phyloP scores from a whole-genome alignment of 192 early-diverging fungal genomes.

The Coemansia aciculifera region DNA sequence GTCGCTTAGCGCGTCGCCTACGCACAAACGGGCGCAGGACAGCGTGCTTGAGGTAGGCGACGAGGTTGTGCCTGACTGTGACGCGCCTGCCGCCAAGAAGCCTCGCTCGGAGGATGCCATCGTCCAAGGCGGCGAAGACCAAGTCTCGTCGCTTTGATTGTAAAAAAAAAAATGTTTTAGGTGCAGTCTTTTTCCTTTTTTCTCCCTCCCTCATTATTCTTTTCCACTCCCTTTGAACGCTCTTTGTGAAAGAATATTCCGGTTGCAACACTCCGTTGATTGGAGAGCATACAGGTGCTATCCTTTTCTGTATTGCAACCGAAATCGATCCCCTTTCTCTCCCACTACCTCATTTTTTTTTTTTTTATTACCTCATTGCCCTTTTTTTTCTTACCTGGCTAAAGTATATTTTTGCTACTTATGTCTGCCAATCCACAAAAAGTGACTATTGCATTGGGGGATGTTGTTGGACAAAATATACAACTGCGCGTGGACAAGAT shows the following conservation, averaged over 20 bases:
- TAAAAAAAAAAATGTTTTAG: not conserved
- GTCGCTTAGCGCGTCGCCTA: constrained; percentile 4
- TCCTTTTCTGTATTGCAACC: no score
- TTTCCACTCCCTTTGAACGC: not conserved
- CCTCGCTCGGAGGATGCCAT: constrained; percentile 2
- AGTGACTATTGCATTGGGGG: no score
- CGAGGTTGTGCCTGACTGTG: constrained; percentile 1
- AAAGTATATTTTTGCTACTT: no score
- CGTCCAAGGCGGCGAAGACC: constrained; percentile 4
- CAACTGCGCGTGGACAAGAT: not conserved
- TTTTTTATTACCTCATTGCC: not conserved
- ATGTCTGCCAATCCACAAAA: no score
- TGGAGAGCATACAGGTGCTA: no score
- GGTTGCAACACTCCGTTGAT: no score
- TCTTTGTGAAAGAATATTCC: no score
- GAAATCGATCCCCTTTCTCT: not conserved
- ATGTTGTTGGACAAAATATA: no score
- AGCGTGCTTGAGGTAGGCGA: not conserved
- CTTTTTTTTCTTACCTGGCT: no score
- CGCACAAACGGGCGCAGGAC: constrained; percentile 9
- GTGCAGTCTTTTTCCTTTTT: not conserved
- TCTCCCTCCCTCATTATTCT: no score
- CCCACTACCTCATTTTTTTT: not conserved
- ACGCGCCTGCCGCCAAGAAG: constrained; percentile 11
- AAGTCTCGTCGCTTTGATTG: not conserved